Evolutionary conservation across 2,329 filamentous ascomycete genomes (phyloP), one percentile per base, ranked within the genome.

Genomic region (Penicillium griseofulvum): DNA sequence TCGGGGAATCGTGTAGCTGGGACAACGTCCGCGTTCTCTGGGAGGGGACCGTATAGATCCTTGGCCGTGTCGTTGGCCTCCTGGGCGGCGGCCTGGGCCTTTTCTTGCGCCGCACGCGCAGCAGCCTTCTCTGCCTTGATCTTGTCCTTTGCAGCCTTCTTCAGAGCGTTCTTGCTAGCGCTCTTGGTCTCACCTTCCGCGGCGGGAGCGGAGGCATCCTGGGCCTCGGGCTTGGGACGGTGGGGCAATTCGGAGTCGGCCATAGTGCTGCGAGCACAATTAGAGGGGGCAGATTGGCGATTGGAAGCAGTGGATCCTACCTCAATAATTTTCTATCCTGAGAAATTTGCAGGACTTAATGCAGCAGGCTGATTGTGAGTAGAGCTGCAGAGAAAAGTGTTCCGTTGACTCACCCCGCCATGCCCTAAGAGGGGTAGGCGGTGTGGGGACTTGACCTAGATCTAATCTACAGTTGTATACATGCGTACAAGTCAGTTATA

Each of bases 121-220:
- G 67, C 81, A 42, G 88, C 88, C 76, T 95, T 95, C 71, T 86
- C 82, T 12, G 88, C 89, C 76, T 95, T 92, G 73, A 93, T 92
- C 78, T 91, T 91, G 28, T 92, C 90, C 78, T 95, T 95, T 66
- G 89, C 88, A 43, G 89, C 87, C 80, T 95, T 96, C 80, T 95
- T 95, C 61, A 88, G 78, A 16, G 86, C 90, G 75, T 87, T 92
- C 78, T 95, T 92, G 58, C 87, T 90, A 39, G 69, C 60, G 60
- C 56, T 65, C 65, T 71, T 71, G 51, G 59, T 66, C 46, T 62
- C 68, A 48, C 73, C 76, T 58, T 74, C 76, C 44, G 67, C 71
- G 24, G 68, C 55, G 52, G 69, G 61, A 34, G 63, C 65, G 55
- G 60, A 60, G 43, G 63, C 65, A 54, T 62, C 63, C 42, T 60